These are phyloP conservation scores for Fusarium tupiense DNA, from an alignment of 2,329 filamentous ascomycete genomes.

Conservation along the genomic window DNA sequence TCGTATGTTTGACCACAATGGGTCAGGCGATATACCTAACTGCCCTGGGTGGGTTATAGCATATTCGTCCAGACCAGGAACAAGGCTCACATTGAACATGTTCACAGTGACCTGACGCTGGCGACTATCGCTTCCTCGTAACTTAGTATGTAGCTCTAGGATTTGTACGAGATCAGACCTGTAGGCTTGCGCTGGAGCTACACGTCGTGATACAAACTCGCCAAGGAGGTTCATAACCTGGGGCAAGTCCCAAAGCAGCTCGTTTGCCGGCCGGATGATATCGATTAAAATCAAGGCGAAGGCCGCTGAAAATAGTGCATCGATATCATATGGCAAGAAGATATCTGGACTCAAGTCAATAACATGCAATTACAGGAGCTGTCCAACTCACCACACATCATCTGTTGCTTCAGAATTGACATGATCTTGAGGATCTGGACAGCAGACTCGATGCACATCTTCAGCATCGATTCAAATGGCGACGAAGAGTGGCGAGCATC, in stretches of 20 bases:
- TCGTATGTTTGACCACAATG: slow-evolving; percentile 28
- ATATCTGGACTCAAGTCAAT: slow-evolving; percentile 15
- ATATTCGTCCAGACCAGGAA: slow-evolving; percentile 4
- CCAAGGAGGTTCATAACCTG: slow-evolving; percentile 30
- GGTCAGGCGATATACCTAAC: slow-evolving; percentile 19
- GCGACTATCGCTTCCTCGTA: not conserved
- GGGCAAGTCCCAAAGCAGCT: slow-evolving; percentile 33
- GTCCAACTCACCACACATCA: slow-evolving; percentile 24
- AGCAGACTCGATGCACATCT: slow-evolving; percentile 34
- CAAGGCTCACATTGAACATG: not conserved
- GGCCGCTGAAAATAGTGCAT: slow-evolving; percentile 31
- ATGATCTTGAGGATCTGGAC: slow-evolving; percentile 33
- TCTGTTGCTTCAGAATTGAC: slow-evolving; percentile 27
- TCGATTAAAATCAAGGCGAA: slow-evolving; percentile 32
- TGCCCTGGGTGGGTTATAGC: slow-evolving; percentile 14
- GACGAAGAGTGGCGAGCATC: slow-evolving; percentile 10
- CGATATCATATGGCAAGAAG: slow-evolving; percentile 35
- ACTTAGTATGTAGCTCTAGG: slow-evolving; percentile 25
- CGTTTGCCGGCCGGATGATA: slow-evolving; percentile 31
- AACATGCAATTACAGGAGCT: not conserved
- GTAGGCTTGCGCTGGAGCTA: slow-evolving; percentile 34
- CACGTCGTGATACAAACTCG: slow-evolving; percentile 28
- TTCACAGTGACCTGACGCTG: not conserved
- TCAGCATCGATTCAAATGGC: slow-evolving; percentile 34
- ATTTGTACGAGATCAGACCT: slow-evolving; percentile 27